phyloP scores from a whole-genome alignment of 495 filamentous ascomycete genomes.

The Cudoniella acicularis region DNA sequence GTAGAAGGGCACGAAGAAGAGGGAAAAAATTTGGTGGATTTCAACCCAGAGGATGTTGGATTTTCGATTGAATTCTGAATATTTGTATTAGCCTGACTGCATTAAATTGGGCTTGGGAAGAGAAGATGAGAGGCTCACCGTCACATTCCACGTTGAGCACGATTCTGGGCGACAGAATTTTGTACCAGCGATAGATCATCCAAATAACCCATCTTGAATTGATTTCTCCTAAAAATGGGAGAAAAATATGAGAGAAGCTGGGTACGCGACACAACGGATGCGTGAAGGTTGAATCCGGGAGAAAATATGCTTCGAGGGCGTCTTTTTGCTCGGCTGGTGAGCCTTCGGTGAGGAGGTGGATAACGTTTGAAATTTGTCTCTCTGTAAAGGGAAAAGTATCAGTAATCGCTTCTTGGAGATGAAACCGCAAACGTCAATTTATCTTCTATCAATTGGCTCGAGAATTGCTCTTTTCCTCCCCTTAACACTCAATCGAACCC shows the following conservation, averaged over 20 bases:
- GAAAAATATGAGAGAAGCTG: constrained; percentile 39
- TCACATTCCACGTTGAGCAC: constrained; percentile 63
- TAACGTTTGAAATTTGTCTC: constrained; percentile 52
- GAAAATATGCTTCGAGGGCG: constrained; percentile 66
- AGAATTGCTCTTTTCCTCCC: too few relatives aligned
- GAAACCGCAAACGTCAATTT: too few relatives aligned
- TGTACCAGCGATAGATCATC: constrained; percentile 82
- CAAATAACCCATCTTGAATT: constrained; percentile 59
- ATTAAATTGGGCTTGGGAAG: background rate
- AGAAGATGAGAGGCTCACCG: constrained; percentile 42
- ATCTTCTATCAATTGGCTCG: too few relatives aligned
- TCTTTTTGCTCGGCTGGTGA: constrained; percentile 57
- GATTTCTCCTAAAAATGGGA: constrained; percentile 43
- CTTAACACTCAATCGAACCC: too few relatives aligned
- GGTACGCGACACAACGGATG: constrained; percentile 80
- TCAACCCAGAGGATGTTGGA: constrained; percentile 64
- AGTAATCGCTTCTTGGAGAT: background rate
- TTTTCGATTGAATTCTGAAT: constrained; percentile 61
- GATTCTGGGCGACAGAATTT: constrained; percentile 74
- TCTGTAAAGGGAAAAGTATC: constrained; percentile 17
- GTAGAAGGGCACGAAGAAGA: constrained; percentile 75
- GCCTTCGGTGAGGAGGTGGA: constrained; percentile 63
- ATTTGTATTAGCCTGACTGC: constrained; percentile 4
- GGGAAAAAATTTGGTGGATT: constrained; percentile 67
- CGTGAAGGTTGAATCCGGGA: constrained; percentile 62